Conservation (phyloP, 176 grass and related monocot genomes). For the Ananas comosus region DNA sequence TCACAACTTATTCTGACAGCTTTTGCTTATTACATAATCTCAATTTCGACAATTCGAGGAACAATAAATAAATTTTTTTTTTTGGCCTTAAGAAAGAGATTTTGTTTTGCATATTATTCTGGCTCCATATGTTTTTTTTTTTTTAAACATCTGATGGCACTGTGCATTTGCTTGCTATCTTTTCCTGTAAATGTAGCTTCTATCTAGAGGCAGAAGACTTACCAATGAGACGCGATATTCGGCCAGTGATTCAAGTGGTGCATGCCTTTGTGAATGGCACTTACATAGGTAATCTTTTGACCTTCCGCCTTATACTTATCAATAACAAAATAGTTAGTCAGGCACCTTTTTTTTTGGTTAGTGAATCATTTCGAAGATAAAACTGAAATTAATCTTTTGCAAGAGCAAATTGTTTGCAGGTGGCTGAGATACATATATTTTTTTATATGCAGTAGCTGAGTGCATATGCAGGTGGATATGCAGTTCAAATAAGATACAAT, state of each 20-base stretch:
- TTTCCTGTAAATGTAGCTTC: slow-evolving; percentile 43
- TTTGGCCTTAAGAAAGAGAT: background rate
- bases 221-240: slow-evolving; percentile 73
- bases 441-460: too few relatives aligned
- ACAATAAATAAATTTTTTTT: too few relatives aligned
- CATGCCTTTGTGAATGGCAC: slow-evolving; percentile 55
- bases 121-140: slow-evolving; percentile 3
- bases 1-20: too few relatives aligned
- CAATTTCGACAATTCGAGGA: too few relatives aligned
- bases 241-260: slow-evolving; percentile 58
- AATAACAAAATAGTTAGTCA: too few relatives aligned
- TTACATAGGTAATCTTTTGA: slow-evolving; percentile 44
- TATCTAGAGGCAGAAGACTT: slow-evolving; percentile 58
- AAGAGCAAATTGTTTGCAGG: too few relatives aligned
- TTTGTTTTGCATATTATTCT: slow-evolving; percentile 6
- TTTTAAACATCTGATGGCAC: background rate
- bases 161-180: slow-evolving; percentile 4
- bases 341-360: too few relatives aligned
- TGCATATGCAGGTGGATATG: too few relatives aligned
- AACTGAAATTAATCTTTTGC: too few relatives aligned
- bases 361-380: slow-evolving; percentile 6
- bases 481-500: too few relatives aligned
- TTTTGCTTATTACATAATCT: too few relatives aligned
- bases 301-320: background rate
- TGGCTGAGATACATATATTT: too few relatives aligned